Evolutionary conservation across 1,284 basidiomycete genomes (phyloP), one percentile per base, ranked within the genome.

Genomic region (Cryptococcus deneoformans): DNA sequence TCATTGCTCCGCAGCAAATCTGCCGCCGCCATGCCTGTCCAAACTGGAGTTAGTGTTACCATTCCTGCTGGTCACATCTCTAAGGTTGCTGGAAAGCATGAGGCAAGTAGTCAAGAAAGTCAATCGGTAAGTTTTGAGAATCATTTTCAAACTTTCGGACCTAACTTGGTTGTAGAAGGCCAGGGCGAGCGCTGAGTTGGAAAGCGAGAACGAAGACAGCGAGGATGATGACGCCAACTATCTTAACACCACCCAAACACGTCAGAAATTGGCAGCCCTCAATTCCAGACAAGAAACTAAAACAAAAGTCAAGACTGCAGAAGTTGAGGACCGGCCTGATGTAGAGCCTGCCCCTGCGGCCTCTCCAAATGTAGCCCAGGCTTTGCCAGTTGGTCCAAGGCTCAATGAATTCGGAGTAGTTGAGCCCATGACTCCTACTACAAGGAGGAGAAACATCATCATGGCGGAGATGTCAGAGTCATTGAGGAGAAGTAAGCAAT

Each of bases 391-490:
- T 35, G 36, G 51, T 37, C 57, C 43, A 24, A 37, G 53, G 37
- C 24, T 67, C 36, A 69, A 69, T 54, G 62, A 65, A 46, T 51
- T 60, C 47, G 70, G 68, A 3, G 60, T 69, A 8, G 66, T 67
- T 2, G 60, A 66, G 46, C 72, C 74, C 1, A 47, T 47, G 51
- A 68, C 68, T 4, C 73, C 75, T 7, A 72, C 72, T 1, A 68
- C 71, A 2, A 61, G 67, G 20, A 64, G 75, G 37, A 64, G 75
- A 16, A 62, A 60, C 9, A 76, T 76, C 44, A 76, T 76, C 54
- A 70, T 72, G 63, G 61, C 72, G 49, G 75, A 76, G 52, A 74
- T 76, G 73, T 73, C 70, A 24, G 73, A 73, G 63, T 73, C 71
- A 12, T 57, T 76, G 16, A 53, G 75, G 11, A 58, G 64, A 48